phyloP scores from a whole-genome alignment of 495 filamentous ascomycete genomes.

The Tuber magnatum region DNA sequence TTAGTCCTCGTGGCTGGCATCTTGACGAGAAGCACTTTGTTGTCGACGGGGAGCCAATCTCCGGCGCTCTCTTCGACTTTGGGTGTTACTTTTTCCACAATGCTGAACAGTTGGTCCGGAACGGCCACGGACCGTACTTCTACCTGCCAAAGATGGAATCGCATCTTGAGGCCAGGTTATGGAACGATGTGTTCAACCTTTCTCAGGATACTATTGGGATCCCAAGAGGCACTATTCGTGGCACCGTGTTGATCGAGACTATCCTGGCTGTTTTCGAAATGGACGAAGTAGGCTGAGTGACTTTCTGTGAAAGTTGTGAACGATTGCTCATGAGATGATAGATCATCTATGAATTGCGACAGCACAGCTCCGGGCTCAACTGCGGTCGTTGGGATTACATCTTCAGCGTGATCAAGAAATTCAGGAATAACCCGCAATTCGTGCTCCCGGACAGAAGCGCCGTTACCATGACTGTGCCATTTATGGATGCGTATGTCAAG shows the following conservation, averaged over 20 bases:
- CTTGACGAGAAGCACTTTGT: constrained; percentile 98
- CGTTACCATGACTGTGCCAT: constrained; percentile 97
- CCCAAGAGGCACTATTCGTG: constrained; percentile 84
- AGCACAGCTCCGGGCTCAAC: constrained; percentile 94
- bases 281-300: constrained; percentile 59
- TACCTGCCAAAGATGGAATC: constrained; percentile 99
- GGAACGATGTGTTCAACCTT: constrained; percentile 99
- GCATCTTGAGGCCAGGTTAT: constrained; percentile 91
- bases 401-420: constrained; percentile 99
- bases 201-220: constrained; percentile 87
- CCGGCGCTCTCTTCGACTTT: constrained; percentile 91
- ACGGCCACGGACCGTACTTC: constrained; percentile 89
- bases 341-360: constrained; percentile 98
- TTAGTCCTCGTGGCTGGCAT: constrained; percentile 74
- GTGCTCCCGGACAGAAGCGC: constrained; percentile 83
- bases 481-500: constrained; percentile 97
- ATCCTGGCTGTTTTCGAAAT: constrained; percentile 99
- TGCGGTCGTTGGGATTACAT: constrained; percentile 99
- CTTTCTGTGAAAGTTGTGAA: background rate
- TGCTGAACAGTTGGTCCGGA: constrained; percentile 75
- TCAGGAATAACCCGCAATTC: constrained; percentile 87
- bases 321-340: constrained; percentile 30
- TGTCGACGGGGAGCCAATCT: constrained; percentile 91
- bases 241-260: constrained; percentile 95
- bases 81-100: constrained; percentile 99